Conservation (phyloP, 371 early-diverging fungal genomes). For the Circinella minor region DNA sequence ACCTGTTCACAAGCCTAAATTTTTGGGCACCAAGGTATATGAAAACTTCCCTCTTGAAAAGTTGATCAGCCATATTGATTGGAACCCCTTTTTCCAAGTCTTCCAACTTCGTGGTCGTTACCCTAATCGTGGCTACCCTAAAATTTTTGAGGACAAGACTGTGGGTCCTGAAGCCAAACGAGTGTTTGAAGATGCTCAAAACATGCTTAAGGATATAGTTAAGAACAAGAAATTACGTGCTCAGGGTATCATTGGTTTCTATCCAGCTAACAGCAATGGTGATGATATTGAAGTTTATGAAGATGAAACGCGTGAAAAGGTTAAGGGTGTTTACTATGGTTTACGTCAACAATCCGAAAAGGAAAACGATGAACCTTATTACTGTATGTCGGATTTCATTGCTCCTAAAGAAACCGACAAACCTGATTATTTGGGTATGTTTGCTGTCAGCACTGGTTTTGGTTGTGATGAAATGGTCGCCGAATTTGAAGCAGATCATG, state of each 20-base stretch:
- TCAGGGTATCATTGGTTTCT: constrained; percentile 82
- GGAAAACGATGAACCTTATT: constrained; percentile 80
- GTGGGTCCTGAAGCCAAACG: constrained; percentile 92
- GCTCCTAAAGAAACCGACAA: constrained; percentile 73
- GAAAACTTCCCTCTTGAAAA: constrained; percentile 73
- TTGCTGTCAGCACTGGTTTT: constrained; percentile 90
- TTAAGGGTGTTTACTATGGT: constrained; percentile 78
- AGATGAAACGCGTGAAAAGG: constrained; percentile 69
- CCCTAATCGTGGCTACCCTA: constrained; percentile 94
- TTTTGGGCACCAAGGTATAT: constrained; percentile 82
- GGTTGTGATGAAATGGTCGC: constrained; percentile 83
- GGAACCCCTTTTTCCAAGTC: constrained; percentile 97
- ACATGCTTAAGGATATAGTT: constrained; percentile 80
- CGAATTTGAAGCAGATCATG: constrained; percentile 74
- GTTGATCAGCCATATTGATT: constrained; percentile 84
- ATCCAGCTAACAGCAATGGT: constrained; percentile 86
- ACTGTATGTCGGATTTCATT: constrained; percentile 89
- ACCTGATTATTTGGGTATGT: constrained; percentile 86
- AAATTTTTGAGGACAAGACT: constrained; percentile 90
- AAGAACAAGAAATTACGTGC: constrained; percentile 71
- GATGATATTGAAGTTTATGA: constrained; percentile 86
- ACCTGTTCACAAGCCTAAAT: constrained; percentile 75
- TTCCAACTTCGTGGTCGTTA: constrained; percentile 95
- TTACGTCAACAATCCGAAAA: constrained; percentile 76
- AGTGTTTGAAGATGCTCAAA: constrained; percentile 83